Evolutionary conservation across 1,139 yeast genomes (phyloP).

Genomic region (Zygosaccharomyces pseudobailii): DNA sequence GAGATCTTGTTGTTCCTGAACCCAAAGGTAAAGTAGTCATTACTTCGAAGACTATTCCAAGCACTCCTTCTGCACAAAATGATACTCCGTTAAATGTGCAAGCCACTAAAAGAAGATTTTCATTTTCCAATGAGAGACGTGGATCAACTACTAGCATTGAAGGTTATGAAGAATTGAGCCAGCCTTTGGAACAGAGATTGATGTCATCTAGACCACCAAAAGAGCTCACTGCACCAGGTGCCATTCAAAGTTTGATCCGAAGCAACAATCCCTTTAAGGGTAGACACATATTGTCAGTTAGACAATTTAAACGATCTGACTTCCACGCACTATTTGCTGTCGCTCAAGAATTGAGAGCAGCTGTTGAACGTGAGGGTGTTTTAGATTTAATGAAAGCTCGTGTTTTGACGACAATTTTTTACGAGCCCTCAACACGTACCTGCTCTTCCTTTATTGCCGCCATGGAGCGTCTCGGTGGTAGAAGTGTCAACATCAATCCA

Average conservation of each 20-base stretch:
- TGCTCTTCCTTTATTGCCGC: slow-evolving; percentile 97
- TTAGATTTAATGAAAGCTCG: slow-evolving; percentile 87
- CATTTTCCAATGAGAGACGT: slow-evolving; percentile 47
- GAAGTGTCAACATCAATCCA: slow-evolving; percentile 84
- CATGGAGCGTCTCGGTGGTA: slow-evolving; percentile 99
- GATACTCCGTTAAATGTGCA: slow-evolving; percentile 25
- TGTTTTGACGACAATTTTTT: slow-evolving; percentile 89
- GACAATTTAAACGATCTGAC: slow-evolving; percentile 80
- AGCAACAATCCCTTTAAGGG: slow-evolving; percentile 83
- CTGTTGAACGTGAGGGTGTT: slow-evolving; percentile 95
- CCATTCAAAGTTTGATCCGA: slow-evolving; percentile 71
- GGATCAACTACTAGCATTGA: slow-evolving; percentile 39
- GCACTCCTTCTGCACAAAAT: slow-evolving; percentile 20
- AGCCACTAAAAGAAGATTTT: slow-evolving; percentile 32
- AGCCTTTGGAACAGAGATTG: slow-evolving; percentile 40
- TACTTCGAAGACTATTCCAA: slow-evolving; percentile 36
- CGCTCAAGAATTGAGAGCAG: slow-evolving; percentile 96
- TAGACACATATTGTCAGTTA: slow-evolving; percentile 81
- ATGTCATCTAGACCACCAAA: slow-evolving; percentile 70
- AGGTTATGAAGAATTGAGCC: slow-evolving; percentile 54
- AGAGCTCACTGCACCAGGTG: slow-evolving; percentile 71
- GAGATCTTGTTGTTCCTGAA: slow-evolving; percentile 53
- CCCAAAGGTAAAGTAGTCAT: slow-evolving; percentile 54
- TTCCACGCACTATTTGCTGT: slow-evolving; percentile 90
- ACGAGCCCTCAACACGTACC: slow-evolving; percentile 98